Evolutionary conservation across 176 grass and related monocot genomes (phyloP).

Genomic region (Bonia amplexicaulis): DNA sequence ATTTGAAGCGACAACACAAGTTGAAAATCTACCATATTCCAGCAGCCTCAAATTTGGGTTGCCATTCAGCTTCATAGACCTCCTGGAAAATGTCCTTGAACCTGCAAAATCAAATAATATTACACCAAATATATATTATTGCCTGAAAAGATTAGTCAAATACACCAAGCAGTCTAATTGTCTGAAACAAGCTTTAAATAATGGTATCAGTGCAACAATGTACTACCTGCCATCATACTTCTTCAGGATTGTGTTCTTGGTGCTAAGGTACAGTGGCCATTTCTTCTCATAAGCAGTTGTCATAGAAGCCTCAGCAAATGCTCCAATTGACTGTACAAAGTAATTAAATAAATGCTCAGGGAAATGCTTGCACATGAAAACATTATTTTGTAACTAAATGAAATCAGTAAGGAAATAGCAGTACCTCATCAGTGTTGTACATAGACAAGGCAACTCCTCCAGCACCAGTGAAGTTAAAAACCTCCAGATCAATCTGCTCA

Average conservation of each 20-base stretch:
- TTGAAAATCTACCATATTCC: slow-evolving; percentile 68
- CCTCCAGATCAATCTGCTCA: slow-evolving; percentile 72
- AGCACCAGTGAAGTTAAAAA: slow-evolving; percentile 92
- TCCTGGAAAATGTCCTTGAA: slow-evolving; percentile 99
- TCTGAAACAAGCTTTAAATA: neutral
- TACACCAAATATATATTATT: neutral
- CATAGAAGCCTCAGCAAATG: slow-evolving; percentile 92
- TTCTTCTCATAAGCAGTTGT: slow-evolving; percentile 88
- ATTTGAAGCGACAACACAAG: slow-evolving; percentile 1
- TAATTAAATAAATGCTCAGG: slow-evolving; percentile 2
- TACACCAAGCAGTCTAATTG: neutral
- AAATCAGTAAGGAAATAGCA: neutral
- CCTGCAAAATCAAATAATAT: slow-evolving; percentile 44
- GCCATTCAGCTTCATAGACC: slow-evolving; percentile 92
- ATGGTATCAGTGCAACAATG: neutral
- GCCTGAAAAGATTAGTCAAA: neutral
- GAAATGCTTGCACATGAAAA: neutral
- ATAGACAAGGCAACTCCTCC: slow-evolving; percentile 93
- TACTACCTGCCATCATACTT: slow-evolving; percentile 96
- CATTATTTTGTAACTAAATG: slow-evolving; percentile 3
- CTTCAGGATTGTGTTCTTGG: slow-evolving; percentile 98
- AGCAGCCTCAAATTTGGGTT: slow-evolving; percentile 79
- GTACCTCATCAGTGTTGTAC: slow-evolving; percentile 97
- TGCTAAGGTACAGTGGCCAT: slow-evolving; percentile 96
- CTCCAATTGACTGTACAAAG: slow-evolving; percentile 67